A percentile compares a stretch with the other conserved stretches of the same genome.
phyloP scores from a whole-genome alignment of 495 filamentous ascomycete species.

The Trichoderma parareesei region DNA sequence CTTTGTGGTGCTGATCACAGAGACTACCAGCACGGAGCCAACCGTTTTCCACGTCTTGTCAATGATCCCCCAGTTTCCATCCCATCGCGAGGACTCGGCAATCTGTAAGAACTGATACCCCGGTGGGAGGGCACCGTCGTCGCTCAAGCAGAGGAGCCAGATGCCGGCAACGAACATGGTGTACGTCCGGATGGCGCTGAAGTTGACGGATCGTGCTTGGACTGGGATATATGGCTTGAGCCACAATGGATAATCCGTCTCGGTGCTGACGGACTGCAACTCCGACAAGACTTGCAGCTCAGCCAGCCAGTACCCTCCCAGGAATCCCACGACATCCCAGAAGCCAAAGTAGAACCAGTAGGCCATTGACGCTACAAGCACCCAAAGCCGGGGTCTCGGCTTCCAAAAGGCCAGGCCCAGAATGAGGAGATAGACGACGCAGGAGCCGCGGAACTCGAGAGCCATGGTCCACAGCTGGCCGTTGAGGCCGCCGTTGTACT shows the following conservation, averaged over 20 bases:
- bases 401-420: slow-evolving; percentile 5
- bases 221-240: slow-evolving; percentile 7
- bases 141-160: slow-evolving; percentile 5
- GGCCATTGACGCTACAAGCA: slow-evolving; percentile 2
- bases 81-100: slow-evolving; percentile 1
- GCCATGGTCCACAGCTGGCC: slow-evolving; percentile 7
- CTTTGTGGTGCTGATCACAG: neutral
- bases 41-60: slow-evolving; percentile 8
- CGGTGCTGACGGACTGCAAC: neutral
- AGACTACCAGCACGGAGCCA: slow-evolving; percentile 2
- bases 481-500: slow-evolving; percentile 1
- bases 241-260: neutral
- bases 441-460: slow-evolving; percentile 7
- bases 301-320: slow-evolving; percentile 7
- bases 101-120: neutral
- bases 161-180: neutral
- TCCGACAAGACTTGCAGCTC: neutral
- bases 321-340: neutral
- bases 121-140: slow-evolving; percentile 1
- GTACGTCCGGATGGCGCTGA: slow-evolving; percentile 4
- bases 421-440: slow-evolving; percentile 1
- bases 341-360: slow-evolving; percentile 9
- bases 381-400: slow-evolving; percentile 3
- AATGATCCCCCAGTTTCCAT: neutral
- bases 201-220: neutral